These are phyloP conservation scores for Kodamaea jinghongensis DNA, from an alignment of 805 yeast genomes.

Conservation along the genomic window DNA sequence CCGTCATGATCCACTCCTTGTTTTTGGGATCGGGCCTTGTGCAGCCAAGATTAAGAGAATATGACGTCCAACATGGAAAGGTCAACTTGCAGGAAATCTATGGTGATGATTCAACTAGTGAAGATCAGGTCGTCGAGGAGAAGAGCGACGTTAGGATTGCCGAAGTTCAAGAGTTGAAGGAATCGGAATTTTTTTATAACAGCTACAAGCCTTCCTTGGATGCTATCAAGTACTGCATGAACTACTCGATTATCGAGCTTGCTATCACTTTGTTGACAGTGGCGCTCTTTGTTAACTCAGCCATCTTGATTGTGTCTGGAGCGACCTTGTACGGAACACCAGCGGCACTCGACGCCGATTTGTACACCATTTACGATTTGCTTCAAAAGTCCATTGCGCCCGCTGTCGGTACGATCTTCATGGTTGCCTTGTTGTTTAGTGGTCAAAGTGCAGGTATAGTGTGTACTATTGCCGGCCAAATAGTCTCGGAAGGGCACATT, in stretches of 20 bases:
- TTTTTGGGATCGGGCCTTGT: conserved; percentile 50
- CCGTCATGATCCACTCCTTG: conserved; percentile 52
- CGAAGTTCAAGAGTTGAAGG: conserved; percentile 11
- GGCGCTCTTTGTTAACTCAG: conserved; percentile 83
- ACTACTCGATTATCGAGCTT: conserved; percentile 70
- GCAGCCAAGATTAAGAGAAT: conserved; percentile 47
- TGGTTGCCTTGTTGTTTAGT: conserved; percentile 76
- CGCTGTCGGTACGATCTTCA: conserved; percentile 79
- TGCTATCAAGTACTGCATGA: conserved; percentile 73
- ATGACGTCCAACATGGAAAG: conserved; percentile 37
- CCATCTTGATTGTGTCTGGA: conserved; percentile 81
- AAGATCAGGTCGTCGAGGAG: conserved; percentile 6
- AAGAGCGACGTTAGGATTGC: conserved; percentile 1
- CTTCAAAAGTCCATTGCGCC: conserved; percentile 61
- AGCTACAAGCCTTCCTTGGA: conserved; percentile 64
- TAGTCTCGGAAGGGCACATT: conserved; percentile 87
- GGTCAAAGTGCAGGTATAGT: conserved; percentile 93
- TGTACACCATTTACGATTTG: conserved; percentile 71
- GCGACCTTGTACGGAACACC: conserved; percentile 68
- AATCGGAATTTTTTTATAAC: conserved; percentile 32
- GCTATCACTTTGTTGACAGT: conserved; percentile 68
- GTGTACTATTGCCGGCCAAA: conserved; percentile 91
- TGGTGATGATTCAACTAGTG: background rate
- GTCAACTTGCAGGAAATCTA: conserved; percentile 21
- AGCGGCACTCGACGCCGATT: conserved; percentile 70